These are phyloP conservation scores for Xylaria hypoxylon DNA, from an alignment of 2,329 filamentous ascomycete species.

Conservation along the genomic window DNA sequence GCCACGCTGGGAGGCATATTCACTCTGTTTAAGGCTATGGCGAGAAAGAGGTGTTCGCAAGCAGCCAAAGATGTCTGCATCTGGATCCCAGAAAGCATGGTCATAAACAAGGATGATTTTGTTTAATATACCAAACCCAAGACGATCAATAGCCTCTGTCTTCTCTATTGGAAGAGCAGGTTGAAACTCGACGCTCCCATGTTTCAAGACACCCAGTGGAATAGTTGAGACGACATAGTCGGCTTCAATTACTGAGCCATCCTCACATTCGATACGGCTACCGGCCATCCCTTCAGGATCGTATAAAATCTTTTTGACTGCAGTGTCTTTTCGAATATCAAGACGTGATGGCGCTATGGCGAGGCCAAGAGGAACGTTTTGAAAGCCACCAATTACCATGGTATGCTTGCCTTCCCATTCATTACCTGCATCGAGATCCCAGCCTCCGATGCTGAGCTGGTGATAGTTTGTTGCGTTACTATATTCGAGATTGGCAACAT, in stretches of 20 bases:
- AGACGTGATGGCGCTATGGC: conserved; percentile 81
- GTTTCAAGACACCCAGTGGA: conserved; percentile 90
- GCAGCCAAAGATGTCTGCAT: conserved; percentile 93
- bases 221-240: conserved; percentile 92
- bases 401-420: conserved; percentile 97
- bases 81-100: conserved; percentile 88
- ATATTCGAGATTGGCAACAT: conserved; percentile 97
- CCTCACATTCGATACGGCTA: conserved; percentile 77
- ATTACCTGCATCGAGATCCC: conserved; percentile 98
- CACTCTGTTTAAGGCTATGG: conserved; percentile 79
- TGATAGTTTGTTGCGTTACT: conserved; percentile 92
- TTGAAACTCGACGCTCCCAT: conserved; percentile 84
- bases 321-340: conserved; percentile 78
- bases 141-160: conserved; percentile 77
- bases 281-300: conserved; percentile 63
- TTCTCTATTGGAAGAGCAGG: conserved; percentile 93
- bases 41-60: conserved; percentile 78
- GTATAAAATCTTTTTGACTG: conserved; percentile 77
- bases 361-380: conserved; percentile 89
- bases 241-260: conserved; percentile 82
- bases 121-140: conserved; percentile 95
- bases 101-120: conserved; percentile 95
- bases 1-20: conserved; percentile 84
- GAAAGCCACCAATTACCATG: conserved; percentile 93
- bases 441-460: conserved; percentile 86